Percentiles rank a stretch among this genome's conserved stretches.
Conservation (phyloP, 768 basidiomycete species). For the Lenzites betulinus region DNA sequence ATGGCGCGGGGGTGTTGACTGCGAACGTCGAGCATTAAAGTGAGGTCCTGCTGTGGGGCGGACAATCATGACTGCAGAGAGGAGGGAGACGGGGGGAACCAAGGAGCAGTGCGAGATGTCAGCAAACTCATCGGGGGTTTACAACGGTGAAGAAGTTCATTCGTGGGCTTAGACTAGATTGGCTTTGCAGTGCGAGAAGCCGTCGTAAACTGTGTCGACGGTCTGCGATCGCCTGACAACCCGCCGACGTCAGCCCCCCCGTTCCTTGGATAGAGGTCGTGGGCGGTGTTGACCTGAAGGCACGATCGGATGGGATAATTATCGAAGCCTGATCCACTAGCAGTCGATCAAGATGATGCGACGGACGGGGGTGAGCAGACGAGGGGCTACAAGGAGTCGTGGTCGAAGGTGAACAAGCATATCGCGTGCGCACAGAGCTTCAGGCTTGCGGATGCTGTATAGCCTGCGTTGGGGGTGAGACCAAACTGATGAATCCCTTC, state of each 20-base stretch:
- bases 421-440: slow-evolving; percentile 11
- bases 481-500: slow-evolving; percentile 8
- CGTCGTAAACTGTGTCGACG: background rate
- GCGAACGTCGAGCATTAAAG: slow-evolving; percentile 11
- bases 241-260: background rate
- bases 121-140: slow-evolving; percentile 14
- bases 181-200: background rate
- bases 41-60: slow-evolving; percentile 3
- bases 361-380: background rate
- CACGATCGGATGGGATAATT: slow-evolving; percentile 5
- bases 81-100: background rate
- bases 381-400: background rate
- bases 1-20: slow-evolving; percentile 16
- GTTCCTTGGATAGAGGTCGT: background rate
- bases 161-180: background rate
- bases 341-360: slow-evolving; percentile 18
- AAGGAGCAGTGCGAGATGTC: background rate
- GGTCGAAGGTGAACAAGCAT: background rate
- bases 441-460: slow-evolving; percentile 10
- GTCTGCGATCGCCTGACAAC: background rate
- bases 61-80: slow-evolving; percentile 16
- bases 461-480: slow-evolving; percentile 10
- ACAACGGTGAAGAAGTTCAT: slow-evolving; percentile 5
- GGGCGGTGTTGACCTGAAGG: background rate
- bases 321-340: slow-evolving; percentile 8